A percentile compares a stretch with the other conserved stretches of the same genome.
phyloP scores from a whole-genome alignment of 2,329 filamentous ascomycete species.

The Aspergillus sp. region DNA sequence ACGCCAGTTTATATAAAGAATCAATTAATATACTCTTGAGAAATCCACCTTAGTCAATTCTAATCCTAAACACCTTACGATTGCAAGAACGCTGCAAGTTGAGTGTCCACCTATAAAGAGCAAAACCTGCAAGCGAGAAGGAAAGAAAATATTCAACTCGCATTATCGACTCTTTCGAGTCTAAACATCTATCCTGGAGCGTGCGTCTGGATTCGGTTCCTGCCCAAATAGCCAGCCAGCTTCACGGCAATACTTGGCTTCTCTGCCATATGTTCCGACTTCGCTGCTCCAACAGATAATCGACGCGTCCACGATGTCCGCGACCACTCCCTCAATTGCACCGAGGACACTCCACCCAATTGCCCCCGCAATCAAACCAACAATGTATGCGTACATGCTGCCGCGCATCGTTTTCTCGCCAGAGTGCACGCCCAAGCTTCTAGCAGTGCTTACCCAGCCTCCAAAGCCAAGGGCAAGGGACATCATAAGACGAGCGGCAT shows the following conservation, averaged over 20 bases:
- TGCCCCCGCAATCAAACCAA: constrained; percentile 87
- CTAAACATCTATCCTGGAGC: constrained; percentile 11
- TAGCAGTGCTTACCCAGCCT: constrained; percentile 93
- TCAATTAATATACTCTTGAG: background rate
- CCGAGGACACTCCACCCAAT: constrained; percentile 94
- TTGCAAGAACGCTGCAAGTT: background rate
- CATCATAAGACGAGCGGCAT: constrained; percentile 90
- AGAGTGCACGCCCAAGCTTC: constrained; percentile 69
- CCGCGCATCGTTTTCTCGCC: constrained; percentile 60
- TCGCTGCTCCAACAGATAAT: constrained; percentile 96
- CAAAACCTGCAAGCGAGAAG: background rate
- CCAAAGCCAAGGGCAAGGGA: constrained; percentile 87
- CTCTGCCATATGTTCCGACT: constrained; percentile 64
- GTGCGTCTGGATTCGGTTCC: constrained; percentile 10
- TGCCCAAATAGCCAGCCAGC: constrained; percentile 87
- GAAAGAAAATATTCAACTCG: background rate
- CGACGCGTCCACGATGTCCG: constrained; percentile 83
- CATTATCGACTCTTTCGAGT: background rate
- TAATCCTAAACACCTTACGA: background rate
- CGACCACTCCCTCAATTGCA: constrained; percentile 85
- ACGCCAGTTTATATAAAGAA: background rate
- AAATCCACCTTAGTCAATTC: background rate
- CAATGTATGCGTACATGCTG: constrained; percentile 91
- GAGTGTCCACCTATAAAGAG: background rate
- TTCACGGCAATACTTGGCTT: constrained; percentile 84